These are phyloP conservation scores for Fraxinus americana DNA, from an alignment of 257 asterid genomes.

Conservation along the genomic window DNA sequence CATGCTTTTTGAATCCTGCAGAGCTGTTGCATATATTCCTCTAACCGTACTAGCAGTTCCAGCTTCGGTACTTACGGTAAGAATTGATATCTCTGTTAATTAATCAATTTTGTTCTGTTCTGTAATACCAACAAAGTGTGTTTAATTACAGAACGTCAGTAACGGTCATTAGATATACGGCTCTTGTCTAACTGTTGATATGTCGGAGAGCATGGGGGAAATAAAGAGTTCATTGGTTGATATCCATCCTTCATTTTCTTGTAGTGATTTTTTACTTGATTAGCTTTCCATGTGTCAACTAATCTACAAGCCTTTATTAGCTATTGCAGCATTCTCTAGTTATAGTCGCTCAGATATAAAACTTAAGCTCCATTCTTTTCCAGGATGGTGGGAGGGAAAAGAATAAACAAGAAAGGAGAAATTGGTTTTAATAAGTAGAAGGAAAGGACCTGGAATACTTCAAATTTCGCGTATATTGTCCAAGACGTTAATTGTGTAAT, in stretches of 20 bases:
- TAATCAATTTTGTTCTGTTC: not conserved
- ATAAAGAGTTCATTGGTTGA: not conserved
- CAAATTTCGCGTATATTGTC: not conserved
- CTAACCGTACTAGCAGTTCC: conserved; percentile 95
- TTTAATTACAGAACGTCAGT: conserved; percentile 3
- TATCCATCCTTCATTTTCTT: not conserved
- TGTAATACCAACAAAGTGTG: conserved; percentile 6
- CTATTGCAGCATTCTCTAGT: not conserved
- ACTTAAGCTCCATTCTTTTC: not conserved
- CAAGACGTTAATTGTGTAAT: not conserved
- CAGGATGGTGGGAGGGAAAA: not conserved
- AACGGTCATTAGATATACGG: not conserved
- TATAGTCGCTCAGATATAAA: not conserved
- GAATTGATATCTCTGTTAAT: conserved; percentile 14
- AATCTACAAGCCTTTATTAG: not conserved
- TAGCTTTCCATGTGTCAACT: conserved; percentile 1
- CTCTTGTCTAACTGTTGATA: not conserved
- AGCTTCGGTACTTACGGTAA: conserved; percentile 93
- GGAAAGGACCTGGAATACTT: not conserved
- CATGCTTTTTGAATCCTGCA: conserved; percentile 36
- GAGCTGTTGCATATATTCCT: conserved; percentile 95
- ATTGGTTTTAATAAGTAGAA: not conserved
- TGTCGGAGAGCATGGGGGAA: not conserved
- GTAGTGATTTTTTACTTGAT: conserved; percentile 10
- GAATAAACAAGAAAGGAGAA: not conserved